Conservation (phyloP, 2,329 filamentous ascomycete species). For the Clonostachys chloroleuca region DNA sequence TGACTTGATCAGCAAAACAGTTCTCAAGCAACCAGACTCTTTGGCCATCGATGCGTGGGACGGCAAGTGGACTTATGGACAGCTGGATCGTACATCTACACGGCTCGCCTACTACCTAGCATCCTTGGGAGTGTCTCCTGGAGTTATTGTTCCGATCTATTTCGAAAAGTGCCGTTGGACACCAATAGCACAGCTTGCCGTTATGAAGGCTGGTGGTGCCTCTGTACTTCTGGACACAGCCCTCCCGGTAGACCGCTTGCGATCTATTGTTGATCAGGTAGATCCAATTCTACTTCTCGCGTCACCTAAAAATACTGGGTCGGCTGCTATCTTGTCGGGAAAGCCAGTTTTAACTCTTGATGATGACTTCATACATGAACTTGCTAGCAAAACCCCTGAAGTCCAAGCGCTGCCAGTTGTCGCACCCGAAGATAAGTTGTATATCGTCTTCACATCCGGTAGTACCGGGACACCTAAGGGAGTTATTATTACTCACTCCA, state of each 20-base stretch:
- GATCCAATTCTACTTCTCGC: neutral
- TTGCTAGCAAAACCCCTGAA: too few relatives aligned
- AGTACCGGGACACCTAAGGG: too few relatives aligned
- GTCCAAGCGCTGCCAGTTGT: too few relatives aligned
- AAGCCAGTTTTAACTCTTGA: too few relatives aligned
- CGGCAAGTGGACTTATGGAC: slow-evolving; percentile 10
- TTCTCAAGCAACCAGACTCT: slow-evolving; percentile 12
- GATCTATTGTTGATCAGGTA: neutral
- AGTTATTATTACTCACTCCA: slow-evolving; percentile 2
- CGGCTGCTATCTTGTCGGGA: too few relatives aligned
- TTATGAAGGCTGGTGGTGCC: slow-evolving; percentile 24
- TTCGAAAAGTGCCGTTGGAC: slow-evolving; percentile 29
- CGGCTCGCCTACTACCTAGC: slow-evolving; percentile 7
- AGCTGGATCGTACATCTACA: slow-evolving; percentile 10
- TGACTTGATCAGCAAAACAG: neutral
- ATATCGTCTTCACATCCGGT: slow-evolving; percentile 5
- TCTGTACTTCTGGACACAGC: slow-evolving; percentile 25
- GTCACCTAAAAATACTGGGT: too few relatives aligned
- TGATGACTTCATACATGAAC: too few relatives aligned
- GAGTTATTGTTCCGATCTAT: slow-evolving; percentile 18
- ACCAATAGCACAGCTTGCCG: slow-evolving; percentile 19
- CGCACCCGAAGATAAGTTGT: slow-evolving; percentile 1
- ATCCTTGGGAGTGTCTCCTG: slow-evolving; percentile 11
- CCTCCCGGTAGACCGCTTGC: slow-evolving; percentile 4
- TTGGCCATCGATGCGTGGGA: slow-evolving; percentile 16